A percentile compares a stretch with the other conserved stretches of the same genome.
phyloP scores from a whole-genome alignment of 2,329 filamentous ascomycete genomes.

The Plectosphaerella cucumerina region DNA sequence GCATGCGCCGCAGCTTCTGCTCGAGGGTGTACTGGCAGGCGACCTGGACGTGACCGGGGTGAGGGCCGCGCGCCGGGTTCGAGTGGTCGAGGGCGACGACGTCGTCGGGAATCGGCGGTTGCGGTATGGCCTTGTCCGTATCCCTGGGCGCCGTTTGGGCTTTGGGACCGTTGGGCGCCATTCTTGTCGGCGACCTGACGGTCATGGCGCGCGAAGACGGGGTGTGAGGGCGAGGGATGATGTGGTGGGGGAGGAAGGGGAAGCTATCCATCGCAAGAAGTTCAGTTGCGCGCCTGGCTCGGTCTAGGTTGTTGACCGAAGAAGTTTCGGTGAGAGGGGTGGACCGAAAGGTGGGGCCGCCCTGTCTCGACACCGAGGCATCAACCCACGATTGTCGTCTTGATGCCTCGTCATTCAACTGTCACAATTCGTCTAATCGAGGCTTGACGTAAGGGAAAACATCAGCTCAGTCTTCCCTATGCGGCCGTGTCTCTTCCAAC shows the following conservation, averaged over 20 bases:
- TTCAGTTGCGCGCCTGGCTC: neutral
- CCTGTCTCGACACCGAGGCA: too few relatives aligned
- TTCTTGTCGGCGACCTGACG: neutral
- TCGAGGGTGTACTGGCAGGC: slow-evolving; percentile 75
- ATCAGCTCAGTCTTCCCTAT: too few relatives aligned
- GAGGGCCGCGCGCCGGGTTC: slow-evolving; percentile 28
- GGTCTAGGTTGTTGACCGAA: neutral
- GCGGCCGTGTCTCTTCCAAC: too few relatives aligned
- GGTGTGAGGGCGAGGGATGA: neutral
- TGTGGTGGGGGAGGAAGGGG: neutral
- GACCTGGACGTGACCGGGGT: slow-evolving; percentile 44
- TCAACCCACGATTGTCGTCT: too few relatives aligned
- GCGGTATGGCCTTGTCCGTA: neutral
- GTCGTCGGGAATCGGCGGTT: slow-evolving; percentile 1
- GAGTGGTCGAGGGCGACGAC: neutral
- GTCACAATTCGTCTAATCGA: too few relatives aligned
- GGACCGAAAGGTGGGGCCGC: neutral
- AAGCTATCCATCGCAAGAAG: neutral
- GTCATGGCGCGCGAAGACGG: neutral
- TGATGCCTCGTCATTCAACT: too few relatives aligned
- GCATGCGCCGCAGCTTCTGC: slow-evolving; percentile 69
- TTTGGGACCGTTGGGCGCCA: slow-evolving; percentile 2
- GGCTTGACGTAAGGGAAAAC: too few relatives aligned
- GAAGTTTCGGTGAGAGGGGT: neutral
- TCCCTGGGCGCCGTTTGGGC: neutral